phyloP scores from a whole-genome alignment of 2,329 filamentous ascomycete genomes.

The Apiospora pterosperma region DNA sequence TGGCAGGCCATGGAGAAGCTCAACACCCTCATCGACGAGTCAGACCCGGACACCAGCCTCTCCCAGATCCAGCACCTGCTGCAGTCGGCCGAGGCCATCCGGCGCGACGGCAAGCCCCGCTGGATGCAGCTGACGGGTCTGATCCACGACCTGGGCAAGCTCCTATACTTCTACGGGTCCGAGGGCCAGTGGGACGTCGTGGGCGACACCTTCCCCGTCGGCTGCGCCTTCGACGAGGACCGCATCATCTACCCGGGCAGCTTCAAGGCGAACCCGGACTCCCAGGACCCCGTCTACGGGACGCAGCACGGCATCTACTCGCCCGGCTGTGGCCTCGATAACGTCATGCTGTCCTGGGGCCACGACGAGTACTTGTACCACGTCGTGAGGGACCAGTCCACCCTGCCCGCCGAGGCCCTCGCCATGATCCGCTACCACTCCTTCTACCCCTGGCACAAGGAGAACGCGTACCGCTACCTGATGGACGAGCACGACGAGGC shows the following conservation, averaged over 20 bases:
- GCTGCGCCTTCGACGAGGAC: conserved; percentile 67
- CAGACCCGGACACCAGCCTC: conserved; percentile 83
- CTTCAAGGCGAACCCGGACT: conserved; percentile 76
- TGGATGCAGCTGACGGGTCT: conserved; percentile 80
- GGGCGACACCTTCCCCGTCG: conserved; percentile 79
- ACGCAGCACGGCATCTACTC: conserved; percentile 78
- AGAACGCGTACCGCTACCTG: conserved; percentile 75
- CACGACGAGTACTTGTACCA: conserved; percentile 88
- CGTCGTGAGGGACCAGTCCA: conserved; percentile 78
- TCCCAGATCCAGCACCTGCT: conserved; percentile 88
- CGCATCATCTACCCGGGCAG: conserved; percentile 78
- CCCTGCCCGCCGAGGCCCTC: conserved; percentile 74
- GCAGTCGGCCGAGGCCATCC: conserved; percentile 85
- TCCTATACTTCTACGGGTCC: conserved; percentile 78
- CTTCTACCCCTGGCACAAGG: conserved; percentile 88
- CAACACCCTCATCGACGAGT: conserved; percentile 86
- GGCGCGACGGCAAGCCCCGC: conserved; percentile 75
- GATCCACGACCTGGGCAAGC: conserved; percentile 77
- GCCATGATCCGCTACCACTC: conserved; percentile 94
- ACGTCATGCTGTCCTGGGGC: conserved; percentile 87
- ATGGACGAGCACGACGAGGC: conserved; percentile 79
- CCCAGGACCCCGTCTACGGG: conserved; percentile 65
- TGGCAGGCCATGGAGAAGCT: conserved; percentile 94
- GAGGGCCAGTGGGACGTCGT: conserved; percentile 92
- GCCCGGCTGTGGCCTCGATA: conserved; percentile 76